Conservation (phyloP, 2,329 filamentous ascomycete genomes). For the Arthroderma uncinatum region DNA sequence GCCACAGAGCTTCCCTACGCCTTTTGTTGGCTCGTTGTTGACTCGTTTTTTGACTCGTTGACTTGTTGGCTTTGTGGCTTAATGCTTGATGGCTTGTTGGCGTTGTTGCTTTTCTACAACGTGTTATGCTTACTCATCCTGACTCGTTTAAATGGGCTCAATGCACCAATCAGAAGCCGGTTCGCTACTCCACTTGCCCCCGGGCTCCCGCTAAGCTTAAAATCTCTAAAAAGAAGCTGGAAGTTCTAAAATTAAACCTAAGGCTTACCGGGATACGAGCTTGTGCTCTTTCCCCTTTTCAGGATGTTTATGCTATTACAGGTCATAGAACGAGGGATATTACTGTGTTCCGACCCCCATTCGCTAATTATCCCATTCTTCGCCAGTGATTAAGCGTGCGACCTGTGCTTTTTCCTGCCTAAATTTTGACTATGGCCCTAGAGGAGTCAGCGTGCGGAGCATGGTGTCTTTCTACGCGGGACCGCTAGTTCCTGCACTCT, state of each 20-base stretch:
- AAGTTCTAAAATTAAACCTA: background rate
- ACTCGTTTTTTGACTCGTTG: too few species aligned
- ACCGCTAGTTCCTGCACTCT: background rate
- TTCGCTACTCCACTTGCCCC: background rate
- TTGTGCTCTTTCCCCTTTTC: background rate
- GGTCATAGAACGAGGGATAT: background rate
- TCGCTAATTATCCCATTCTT: background rate
- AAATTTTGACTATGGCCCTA: too few species aligned
- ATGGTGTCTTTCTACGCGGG: background rate
- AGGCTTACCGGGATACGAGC: background rate
- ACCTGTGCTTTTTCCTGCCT: background rate
- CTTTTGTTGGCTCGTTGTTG: too few species aligned
- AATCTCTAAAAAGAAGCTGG: background rate
- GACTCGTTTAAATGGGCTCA: background rate
- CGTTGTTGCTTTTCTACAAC: background rate
- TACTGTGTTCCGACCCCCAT: too few species aligned
- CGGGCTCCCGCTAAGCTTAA: background rate
- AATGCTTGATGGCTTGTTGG: background rate
- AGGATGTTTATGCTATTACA: background rate
- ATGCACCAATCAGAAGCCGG: background rate
- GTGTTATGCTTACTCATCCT: background rate
- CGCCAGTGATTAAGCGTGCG: too few species aligned
- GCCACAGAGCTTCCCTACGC: too few species aligned
- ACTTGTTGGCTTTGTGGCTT: background rate
- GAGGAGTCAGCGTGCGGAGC: background rate